Conservation (phyloP, 495 filamentous ascomycete genomes). For the Xylaria telfairii region DNA sequence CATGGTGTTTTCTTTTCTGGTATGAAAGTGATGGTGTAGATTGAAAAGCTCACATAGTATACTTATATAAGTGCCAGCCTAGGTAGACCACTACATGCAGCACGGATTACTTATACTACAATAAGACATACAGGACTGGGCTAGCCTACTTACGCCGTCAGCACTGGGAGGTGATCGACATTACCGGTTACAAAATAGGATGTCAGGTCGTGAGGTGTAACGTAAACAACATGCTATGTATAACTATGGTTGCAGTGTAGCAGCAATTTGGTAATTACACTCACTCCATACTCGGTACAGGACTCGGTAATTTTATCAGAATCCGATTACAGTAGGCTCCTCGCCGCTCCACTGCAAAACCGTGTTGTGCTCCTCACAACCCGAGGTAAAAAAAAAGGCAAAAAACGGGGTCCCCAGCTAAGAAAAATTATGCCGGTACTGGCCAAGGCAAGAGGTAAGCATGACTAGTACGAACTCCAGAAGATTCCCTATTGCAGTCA, state of each 20-base stretch:
- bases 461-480: constrained; percentile 16
- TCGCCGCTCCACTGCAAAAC: constrained; percentile 2
- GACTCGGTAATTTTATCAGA: not conserved
- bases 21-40: not conserved
- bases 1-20: not conserved
- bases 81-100: no score
- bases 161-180: constrained; percentile 9
- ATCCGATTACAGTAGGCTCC: not conserved
- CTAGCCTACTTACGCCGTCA: not conserved
- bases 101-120: no score
- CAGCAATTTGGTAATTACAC: constrained; percentile 7
- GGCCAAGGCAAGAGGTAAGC: not conserved
- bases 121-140: not conserved
- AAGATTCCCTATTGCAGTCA: constrained; percentile 23
- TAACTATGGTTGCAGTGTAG: constrained; percentile 2
- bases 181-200: not conserved
- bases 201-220: not conserved
- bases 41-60: not conserved
- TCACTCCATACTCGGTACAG: no score
- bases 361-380: not conserved
- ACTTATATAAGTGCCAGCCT: no score
- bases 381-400: no score
- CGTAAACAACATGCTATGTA: not conserved
- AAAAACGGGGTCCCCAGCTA: not conserved
- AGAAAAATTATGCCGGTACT: constrained; percentile 6